Evolutionary conservation across 2,329 filamentous ascomycete genomes (phyloP), one percentile per base, ranked within the genome.

Genomic region (Zasmidium angulare): DNA sequence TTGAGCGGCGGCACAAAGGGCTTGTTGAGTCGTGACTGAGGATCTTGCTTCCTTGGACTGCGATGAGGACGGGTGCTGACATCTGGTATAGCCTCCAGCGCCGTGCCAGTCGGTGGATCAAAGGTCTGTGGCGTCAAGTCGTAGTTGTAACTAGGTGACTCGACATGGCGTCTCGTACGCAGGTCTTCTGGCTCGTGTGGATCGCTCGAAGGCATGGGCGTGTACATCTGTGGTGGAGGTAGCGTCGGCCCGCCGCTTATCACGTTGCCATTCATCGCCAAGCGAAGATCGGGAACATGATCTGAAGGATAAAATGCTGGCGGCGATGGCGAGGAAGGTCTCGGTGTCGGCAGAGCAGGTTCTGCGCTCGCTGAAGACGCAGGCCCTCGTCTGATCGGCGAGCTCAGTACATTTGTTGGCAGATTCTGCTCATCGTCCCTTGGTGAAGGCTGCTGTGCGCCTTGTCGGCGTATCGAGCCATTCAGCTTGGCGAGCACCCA

Each of bases 401-500:
- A 61, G 53, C 62, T 64, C 40, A 53, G 50, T 17, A 56, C 7
- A 29, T 55, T 14, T 12, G 31, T 19, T 19, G 43, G 43, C 11
- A 47, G 29, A 12, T 53, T 29, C 46, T n/a, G 19, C 26, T 46
- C 26, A 22, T 24, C 21, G 20, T 36, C 53, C 7, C 24, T 36
- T 24, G 50, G 21, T n/a, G 11, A n/a, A 2, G 29, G 50, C 22
- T 19, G 12, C 21, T 20, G 26, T 43, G 10, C 22, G 20, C 46
- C 7, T 29, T 22, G 46, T 19, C 48, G 47, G 17, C 59, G 55
- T 21, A 47, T 40, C 21, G 64, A 59, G 1, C 67, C 55, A 49
- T 81, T 80, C 72, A 82, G 75, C 59, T 77, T 80, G 22, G 80
- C 79, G 47, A 80, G 74, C 0, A 76, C 77, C 79, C 79, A 82